These are phyloP conservation scores for Ceratocystis colombiana DNA, from an alignment of 2,329 filamentous ascomycete species.

Conservation along the genomic window DNA sequence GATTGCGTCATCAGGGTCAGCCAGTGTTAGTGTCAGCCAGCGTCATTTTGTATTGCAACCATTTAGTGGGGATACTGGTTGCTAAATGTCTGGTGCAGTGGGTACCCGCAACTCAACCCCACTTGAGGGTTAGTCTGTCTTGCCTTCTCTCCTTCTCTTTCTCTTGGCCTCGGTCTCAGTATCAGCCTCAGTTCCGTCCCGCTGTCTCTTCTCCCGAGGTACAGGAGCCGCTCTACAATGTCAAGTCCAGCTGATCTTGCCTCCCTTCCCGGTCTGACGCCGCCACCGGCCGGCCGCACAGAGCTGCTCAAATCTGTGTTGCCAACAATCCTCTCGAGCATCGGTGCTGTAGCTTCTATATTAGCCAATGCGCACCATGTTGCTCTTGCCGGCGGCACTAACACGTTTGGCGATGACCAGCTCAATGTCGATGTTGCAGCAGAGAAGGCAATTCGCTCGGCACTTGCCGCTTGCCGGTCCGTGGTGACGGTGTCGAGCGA, in stretches of 20 bases:
- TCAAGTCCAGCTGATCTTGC: slow-evolving; percentile 7
- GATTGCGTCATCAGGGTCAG: background rate
- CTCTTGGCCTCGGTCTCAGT: background rate
- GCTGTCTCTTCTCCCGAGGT: background rate
- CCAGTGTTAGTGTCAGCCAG: background rate
- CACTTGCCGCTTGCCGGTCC: slow-evolving; percentile 34
- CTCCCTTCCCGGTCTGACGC: slow-evolving; percentile 28
- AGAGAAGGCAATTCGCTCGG: slow-evolving; percentile 40
- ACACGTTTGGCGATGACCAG: slow-evolving; percentile 50
- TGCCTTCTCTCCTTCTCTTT: background rate
- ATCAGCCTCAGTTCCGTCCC: background rate
- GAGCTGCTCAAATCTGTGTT: slow-evolving; percentile 39
- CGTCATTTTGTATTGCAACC: background rate
- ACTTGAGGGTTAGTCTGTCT: background rate
- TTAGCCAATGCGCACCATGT: slow-evolving; percentile 41
- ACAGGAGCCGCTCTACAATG: background rate
- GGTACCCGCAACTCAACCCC: background rate
- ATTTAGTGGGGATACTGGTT: background rate
- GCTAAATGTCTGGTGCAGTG: background rate
- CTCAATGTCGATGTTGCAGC: slow-evolving; percentile 48
- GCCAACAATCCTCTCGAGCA: slow-evolving; percentile 39
- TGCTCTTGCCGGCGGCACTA: slow-evolving; percentile 32
- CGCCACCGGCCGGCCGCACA: slow-evolving; percentile 27
- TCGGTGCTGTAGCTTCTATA: slow-evolving; percentile 38
- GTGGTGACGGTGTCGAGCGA: slow-evolving; percentile 48